Evolutionary conservation across 2,329 filamentous ascomycete genomes (phyloP).

Genomic region (Neobulgaria alba): DNA sequence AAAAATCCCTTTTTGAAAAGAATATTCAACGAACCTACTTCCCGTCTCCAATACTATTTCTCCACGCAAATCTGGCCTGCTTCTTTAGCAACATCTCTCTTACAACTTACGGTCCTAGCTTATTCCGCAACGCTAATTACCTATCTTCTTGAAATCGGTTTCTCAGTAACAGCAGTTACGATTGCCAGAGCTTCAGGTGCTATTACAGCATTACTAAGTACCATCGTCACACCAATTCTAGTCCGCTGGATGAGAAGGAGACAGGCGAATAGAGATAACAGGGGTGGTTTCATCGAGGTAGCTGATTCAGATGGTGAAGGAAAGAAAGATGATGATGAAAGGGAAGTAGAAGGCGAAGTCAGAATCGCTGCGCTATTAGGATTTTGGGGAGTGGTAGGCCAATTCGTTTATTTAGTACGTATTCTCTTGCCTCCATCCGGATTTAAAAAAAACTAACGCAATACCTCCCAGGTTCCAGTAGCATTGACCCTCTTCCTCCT

Average conservation of each 20-base stretch:
- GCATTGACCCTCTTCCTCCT: slow-evolving; percentile 27
- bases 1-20: background rate
- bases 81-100: slow-evolving; percentile 39
- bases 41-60: slow-evolving; percentile 29
- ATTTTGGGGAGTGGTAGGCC: slow-evolving; percentile 32
- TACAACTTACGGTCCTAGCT: slow-evolving; percentile 40
- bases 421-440: background rate
- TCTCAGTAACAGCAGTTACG: slow-evolving; percentile 37
- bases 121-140: slow-evolving; percentile 46
- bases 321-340: slow-evolving; percentile 11
- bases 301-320: slow-evolving; percentile 1
- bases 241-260: slow-evolving; percentile 30
- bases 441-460: background rate
- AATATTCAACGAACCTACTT: slow-evolving; percentile 12
- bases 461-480: slow-evolving; percentile 25
- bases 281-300: no score
- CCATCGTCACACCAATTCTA: slow-evolving; percentile 39
- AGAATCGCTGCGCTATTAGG: slow-evolving; percentile 18
- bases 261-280: background rate
- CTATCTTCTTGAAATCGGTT: slow-evolving; percentile 41
- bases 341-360: slow-evolving; percentile 12
- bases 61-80: slow-evolving; percentile 32
- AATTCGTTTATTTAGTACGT: slow-evolving; percentile 31
- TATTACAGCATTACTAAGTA: slow-evolving; percentile 40
- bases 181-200: slow-evolving; percentile 36